These are phyloP conservation scores for Diaporthe sp. DNA, from an alignment of 2,329 filamentous ascomycete genomes.

Conservation along the genomic window DNA sequence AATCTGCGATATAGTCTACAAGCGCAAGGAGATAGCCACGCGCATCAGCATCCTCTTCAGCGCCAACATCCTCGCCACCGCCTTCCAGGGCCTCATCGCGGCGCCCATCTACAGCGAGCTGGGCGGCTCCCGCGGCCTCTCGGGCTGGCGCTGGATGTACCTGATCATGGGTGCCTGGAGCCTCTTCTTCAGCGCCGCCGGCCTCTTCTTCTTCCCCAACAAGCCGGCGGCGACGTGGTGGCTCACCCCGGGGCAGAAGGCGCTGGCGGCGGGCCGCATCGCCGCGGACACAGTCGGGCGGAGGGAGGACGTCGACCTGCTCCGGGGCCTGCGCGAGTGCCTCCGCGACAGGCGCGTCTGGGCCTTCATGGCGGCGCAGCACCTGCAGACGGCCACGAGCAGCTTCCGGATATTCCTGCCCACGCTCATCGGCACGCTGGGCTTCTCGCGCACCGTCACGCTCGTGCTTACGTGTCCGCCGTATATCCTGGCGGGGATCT, in stretches of 20 bases:
- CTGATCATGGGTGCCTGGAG: slow-evolving; percentile 15
- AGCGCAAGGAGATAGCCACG: slow-evolving; percentile 73
- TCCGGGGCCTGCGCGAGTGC: slow-evolving; percentile 8
- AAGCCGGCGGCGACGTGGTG: slow-evolving; percentile 55
- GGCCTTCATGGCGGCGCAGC: slow-evolving; percentile 22
- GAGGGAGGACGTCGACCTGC: neutral
- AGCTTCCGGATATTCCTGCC: slow-evolving; percentile 50
- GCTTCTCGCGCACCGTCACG: slow-evolving; percentile 56
- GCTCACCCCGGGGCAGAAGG: slow-evolving; percentile 56
- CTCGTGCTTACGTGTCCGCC: slow-evolving; percentile 61
- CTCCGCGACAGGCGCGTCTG: slow-evolving; percentile 14
- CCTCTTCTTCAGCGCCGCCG: slow-evolving; percentile 8
- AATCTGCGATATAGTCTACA: slow-evolving; percentile 68
- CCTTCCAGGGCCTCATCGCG: slow-evolving; percentile 76
- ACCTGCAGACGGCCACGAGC: slow-evolving; percentile 43
- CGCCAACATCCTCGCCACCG: slow-evolving; percentile 75
- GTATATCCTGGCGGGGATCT: slow-evolving; percentile 58
- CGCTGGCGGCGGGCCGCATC: slow-evolving; percentile 51
- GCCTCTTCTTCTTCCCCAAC: slow-evolving; percentile 53
- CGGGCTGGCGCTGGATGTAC: slow-evolving; percentile 55
- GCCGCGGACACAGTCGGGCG: slow-evolving; percentile 8
- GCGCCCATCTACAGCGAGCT: slow-evolving; percentile 74
- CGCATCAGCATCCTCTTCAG: slow-evolving; percentile 71
- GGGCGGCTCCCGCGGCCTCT: slow-evolving; percentile 52
- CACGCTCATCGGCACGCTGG: slow-evolving; percentile 57